Base-by-base conservation (phyloP, 1,284 basidiomycete species). In the Hypsizygus ulmarius region DNA sequence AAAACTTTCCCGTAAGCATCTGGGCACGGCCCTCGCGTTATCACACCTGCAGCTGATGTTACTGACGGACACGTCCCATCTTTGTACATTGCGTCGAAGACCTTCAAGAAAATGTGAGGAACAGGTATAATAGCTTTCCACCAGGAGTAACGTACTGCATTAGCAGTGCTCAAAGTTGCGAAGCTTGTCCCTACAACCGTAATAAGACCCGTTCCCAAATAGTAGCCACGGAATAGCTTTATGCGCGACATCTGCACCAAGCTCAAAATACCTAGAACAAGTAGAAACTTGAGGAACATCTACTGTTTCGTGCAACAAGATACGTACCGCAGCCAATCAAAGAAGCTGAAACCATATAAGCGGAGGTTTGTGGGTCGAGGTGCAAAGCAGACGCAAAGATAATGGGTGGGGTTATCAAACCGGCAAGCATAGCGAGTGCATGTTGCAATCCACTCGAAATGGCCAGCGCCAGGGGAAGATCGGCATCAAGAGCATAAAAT, bases 171-270 rank as follows among this genome's bases (percentile, higher is more conserved):
- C 11, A 93, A 71, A 0, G 88, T 91, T 5, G 90, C 78, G 60
- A 93, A 93, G 59, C 83, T 87, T 0, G 90, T 93, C 7, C 90
- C 90, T n/a, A 93, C 89, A 1, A 93, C 89, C 3, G 82, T 84
- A 45, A 93, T 74, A 15, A 93, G 65, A 0, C 92, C 91, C 5
- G 88, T 90, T 3, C 88, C 88, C 29, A 90, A 71, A 54, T 83
- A 82, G 54, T 85, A 84, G 3, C 77, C 71, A 16, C 71, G 66
- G 52, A 78, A 84, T 1, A 91, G 69, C 39, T 67, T 75, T 21
- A 88, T 61, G 3, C 81, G 74, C 2, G 82, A 86, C 77, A 90
- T 87, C 57, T 91, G 88, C 1, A 90, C 78, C 15, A 87, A 69
- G 60, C 83, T 87, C 35, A 90, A 62, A 39, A 90, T 84, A 6